Evolutionary conservation across 805 yeast species (phyloP).

Genomic region (Saccharomycodes ludwigii): DNA sequence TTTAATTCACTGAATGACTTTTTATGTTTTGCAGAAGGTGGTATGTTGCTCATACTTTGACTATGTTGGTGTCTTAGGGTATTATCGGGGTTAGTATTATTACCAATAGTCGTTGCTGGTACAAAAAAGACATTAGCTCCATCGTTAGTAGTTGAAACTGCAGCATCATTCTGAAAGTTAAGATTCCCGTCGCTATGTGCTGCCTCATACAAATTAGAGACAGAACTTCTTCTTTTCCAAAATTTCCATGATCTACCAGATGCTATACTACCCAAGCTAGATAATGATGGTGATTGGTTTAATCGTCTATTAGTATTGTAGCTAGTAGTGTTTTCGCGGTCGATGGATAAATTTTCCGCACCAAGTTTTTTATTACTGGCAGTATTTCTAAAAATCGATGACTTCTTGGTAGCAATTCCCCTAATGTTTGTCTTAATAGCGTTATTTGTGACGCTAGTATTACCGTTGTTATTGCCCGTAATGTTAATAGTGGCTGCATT

Average conservation of each 20-base stretch:
- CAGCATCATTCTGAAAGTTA: no score
- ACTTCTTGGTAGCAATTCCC: no score
- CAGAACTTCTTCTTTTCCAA: slow-evolving; percentile 18
- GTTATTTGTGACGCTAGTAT: no score
- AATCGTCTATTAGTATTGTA: slow-evolving; percentile 1
- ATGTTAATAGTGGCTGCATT: no score
- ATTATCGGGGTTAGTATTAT: neutral
- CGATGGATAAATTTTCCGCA: no score
- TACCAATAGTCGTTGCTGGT: neutral
- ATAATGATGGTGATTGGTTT: neutral
- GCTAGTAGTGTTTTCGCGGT: no score
- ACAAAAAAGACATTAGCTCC: no score
- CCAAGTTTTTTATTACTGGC: no score
- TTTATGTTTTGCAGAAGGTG: neutral
- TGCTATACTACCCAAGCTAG: neutral
- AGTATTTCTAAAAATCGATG: no score
- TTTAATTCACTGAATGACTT: slow-evolving; percentile 1
- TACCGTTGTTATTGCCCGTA: no score
- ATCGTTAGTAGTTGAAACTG: no score
- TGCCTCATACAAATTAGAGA: slow-evolving; percentile 3
- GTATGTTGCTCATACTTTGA: neutral
- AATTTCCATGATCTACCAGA: slow-evolving; percentile 18
- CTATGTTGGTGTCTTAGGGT: neutral
- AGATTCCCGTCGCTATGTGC: neutral
- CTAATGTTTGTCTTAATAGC: no score